Evolutionary conservation across 177 flowering plant species (phyloP), one percentile per base, ranked within the genome.

Genomic region (Telopea speciosissima): DNA sequence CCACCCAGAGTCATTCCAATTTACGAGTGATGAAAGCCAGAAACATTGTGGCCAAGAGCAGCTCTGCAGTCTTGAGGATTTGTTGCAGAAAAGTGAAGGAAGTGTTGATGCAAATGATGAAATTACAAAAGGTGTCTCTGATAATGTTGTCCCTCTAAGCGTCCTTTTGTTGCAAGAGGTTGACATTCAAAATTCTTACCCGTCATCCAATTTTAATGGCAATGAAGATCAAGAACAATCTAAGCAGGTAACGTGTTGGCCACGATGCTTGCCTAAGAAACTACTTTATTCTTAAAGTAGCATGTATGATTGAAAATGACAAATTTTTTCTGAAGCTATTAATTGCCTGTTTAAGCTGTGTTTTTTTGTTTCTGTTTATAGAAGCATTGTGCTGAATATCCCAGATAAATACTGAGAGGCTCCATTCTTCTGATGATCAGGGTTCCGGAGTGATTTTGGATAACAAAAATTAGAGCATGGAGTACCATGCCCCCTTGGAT

Each of bases 41-140:
- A 78, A 77, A 45, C 66, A 70, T 22, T 63, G 77, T 68, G 33
- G 70, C 74, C 79, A 77, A 89, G 90, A 84, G 71, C 33, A 24
- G 25, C 54, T 12, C 14, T 13, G 19, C 4, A 16, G 54, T 8
- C 19, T 16, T 49, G 54, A 49, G 54, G 13, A 49, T 11, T 49
- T 49, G 54, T 49, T 49, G 54, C 54, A 49, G 14, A 49, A 49
- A 49, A 16, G 19, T 49, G 17, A 13, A 49, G 54, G 8, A 49
- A 49, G 13, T 49, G 13, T 49, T 49, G 54, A 49, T 49, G 54
- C 54, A 49, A 49, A 49, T 12, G 54, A 49, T 49, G 54, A 49
- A 16, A 11, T 13, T 13, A 49, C 54, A 49, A 12, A 49, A 12
- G 16, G 5, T 49, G 54, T 49, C 54, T 49, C 54, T 12, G 54